phyloP scores from a whole-genome alignment of 148 eudicot species.

The Silene conica region DNA sequence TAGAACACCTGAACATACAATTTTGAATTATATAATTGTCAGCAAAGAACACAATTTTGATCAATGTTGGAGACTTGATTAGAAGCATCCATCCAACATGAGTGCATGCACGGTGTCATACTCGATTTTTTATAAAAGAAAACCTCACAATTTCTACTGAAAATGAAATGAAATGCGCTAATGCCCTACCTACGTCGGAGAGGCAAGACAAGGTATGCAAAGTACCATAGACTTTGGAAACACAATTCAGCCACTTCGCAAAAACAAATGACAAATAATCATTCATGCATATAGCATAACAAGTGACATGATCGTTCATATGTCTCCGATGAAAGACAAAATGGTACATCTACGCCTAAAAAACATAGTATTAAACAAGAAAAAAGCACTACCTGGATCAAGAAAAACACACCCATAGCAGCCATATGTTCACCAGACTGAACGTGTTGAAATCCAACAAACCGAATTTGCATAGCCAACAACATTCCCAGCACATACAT shows the following conservation, averaged over 20 bases:
- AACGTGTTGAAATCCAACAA: conserved; percentile 97
- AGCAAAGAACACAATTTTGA: not conserved
- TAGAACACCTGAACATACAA: conserved; percentile 67
- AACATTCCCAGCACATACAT: conserved; percentile 90
- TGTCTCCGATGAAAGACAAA: not conserved
- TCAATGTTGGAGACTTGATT: not conserved
- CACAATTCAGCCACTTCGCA: not conserved
- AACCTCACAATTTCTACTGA: too few relatives aligned
- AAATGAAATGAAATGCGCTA: too few relatives aligned
- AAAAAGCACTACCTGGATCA: conserved; percentile 65
- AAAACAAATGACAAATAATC: not conserved
- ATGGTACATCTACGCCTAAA: not conserved
- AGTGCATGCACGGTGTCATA: too few relatives aligned
- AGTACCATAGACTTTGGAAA: not conserved
- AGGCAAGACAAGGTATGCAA: not conserved
- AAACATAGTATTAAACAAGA: not conserved
- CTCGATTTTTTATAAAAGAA: too few relatives aligned
- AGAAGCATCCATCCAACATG: too few relatives aligned
- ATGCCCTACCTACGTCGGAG: not conserved
- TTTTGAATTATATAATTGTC: not conserved
- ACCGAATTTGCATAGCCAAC: conserved; percentile 97
- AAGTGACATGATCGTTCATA: not conserved
- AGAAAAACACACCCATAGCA: conserved; percentile 98
- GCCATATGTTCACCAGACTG: conserved; percentile 99
- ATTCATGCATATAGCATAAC: not conserved